phyloP scores from a whole-genome alignment of 139 green algal species.

The Closterium sp. region DNA sequence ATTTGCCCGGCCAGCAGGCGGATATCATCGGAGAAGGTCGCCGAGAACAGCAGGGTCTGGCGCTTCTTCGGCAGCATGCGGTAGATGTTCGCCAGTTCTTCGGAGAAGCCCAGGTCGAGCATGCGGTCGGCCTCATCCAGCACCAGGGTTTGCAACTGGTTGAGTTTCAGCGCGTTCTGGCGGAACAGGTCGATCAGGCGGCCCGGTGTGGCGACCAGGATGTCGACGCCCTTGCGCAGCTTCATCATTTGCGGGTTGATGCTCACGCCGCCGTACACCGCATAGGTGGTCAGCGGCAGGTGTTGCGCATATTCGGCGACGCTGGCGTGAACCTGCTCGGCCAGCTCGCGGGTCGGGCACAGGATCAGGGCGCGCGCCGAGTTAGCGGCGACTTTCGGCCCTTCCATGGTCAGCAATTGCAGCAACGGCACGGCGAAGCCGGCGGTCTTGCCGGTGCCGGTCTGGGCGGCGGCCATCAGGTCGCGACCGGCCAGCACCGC shows the following conservation, averaged over 20 bases:
- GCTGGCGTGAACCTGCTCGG: conserved; percentile 81
- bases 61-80: conserved; percentile 79
- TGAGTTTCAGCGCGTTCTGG: conserved; percentile 59
- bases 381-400: conserved; percentile 57
- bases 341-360: conserved; percentile 84
- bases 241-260: conserved; percentile 93
- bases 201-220: conserved; percentile 83
- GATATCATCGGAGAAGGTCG: conserved; percentile 83
- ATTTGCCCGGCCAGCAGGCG: conserved; percentile 72
- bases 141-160: conserved; percentile 79
- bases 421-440: conserved; percentile 95
- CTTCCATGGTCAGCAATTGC: conserved; percentile 89
- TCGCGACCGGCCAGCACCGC: conserved; percentile 94
- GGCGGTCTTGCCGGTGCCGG: conserved; percentile 93
- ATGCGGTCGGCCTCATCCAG: conserved; percentile 97
- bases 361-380: conserved; percentile 79
- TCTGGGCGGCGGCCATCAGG: conserved; percentile 97
- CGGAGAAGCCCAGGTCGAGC: conserved; percentile 92
- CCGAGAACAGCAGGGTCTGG: conserved; percentile 89
- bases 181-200: conserved; percentile 54
- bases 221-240: conserved; percentile 73
- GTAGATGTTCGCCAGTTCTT: conserved; percentile 70
- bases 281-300: conserved; percentile 53
- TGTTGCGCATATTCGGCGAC: conserved; percentile 51
- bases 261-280: conserved; percentile 81